A percentile compares a stretch with the other conserved stretches of the same genome.
Evolutionary conservation across 176 grass and related monocot genomes (phyloP).

Genomic region (Avena sativa): DNA sequence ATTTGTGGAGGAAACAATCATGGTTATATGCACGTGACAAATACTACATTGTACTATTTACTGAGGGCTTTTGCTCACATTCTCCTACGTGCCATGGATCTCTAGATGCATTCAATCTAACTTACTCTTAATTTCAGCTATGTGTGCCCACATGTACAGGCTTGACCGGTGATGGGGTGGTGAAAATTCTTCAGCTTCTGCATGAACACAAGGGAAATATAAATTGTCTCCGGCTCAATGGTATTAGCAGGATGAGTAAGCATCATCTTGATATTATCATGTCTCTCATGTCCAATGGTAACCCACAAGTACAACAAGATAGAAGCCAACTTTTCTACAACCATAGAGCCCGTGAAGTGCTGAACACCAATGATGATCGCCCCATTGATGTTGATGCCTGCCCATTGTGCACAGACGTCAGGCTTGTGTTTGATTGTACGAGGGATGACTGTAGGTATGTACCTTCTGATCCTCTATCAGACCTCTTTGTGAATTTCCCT

Average conservation of each 20-base stretch:
- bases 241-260: constrained; percentile 66
- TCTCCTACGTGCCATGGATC: constrained; percentile 13
- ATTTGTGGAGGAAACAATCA: not conserved
- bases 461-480: constrained; percentile 22
- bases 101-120: constrained; percentile 43
- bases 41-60: not conserved
- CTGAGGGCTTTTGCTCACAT: constrained; percentile 12
- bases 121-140: constrained; percentile 62
- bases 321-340: constrained; percentile 46
- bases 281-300: constrained; percentile 58
- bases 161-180: constrained; percentile 79
- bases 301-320: constrained; percentile 32
- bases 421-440: constrained; percentile 83
- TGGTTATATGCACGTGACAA: constrained; percentile 17
- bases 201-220: constrained; percentile 56
- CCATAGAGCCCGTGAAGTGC: constrained; percentile 40
- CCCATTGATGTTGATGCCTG: constrained; percentile 82
- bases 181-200: constrained; percentile 64
- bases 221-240: constrained; percentile 59
- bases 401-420: constrained; percentile 60
- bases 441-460: constrained; percentile 77
- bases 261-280: constrained; percentile 77
- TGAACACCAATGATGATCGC: constrained; percentile 49
- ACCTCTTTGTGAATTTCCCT: constrained; percentile 8
- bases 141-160: constrained; percentile 76